Base-by-base conservation (phyloP, 495 filamentous ascomycete species). In the Tetracladium marchalianum region DNA sequence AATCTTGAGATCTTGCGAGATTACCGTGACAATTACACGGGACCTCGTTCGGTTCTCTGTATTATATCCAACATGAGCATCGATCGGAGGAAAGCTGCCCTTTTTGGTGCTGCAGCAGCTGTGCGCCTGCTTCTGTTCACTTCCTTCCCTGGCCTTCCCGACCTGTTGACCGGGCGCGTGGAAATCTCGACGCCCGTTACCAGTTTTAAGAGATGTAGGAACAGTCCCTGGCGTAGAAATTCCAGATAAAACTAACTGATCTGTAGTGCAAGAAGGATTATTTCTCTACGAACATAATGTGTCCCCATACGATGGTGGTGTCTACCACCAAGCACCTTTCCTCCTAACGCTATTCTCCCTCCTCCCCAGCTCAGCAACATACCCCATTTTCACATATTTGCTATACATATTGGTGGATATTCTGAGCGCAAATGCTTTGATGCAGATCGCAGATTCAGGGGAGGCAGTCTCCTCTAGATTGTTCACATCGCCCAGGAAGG, bases 161-260 rank as follows among this genome's bases (percentile, higher is more conserved):
- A 89, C 55, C 71, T 95, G 44, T 71, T 98, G 48, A 89, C 87
- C 9, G 87, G 82, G 46, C 82, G 92, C 60, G 92, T 96, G 49
- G 92, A 98, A 72, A 81, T 98, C 49, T 96, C 92, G 19, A 98
- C 92, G 2, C 89, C 92, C 13, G 84, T 97, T 19, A 95, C 84
- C 47, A 95, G 92, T 75, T 98, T 95, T 76, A 98, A 96, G 70
- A 79, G 93, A 77, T 67, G 89, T 94, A 71, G 65, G 82, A n/a
- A 33, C 31, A 1, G 5, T 31, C 16, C 17, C 22, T 27, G 7
- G 22, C 22, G 22, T 7, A 7, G 3, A 27, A 7, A 17, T 15
- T 35, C 4, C 17, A 19, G 16, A 19, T 15, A 27, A 44, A 39
- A 32, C 52, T 53, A 35, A 54, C 38, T 10, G n/a, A 22, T 44